These are phyloP conservation scores for Kuraishia piskuri DNA, from an alignment of 805 yeast genomes.

Conservation along the genomic window DNA sequence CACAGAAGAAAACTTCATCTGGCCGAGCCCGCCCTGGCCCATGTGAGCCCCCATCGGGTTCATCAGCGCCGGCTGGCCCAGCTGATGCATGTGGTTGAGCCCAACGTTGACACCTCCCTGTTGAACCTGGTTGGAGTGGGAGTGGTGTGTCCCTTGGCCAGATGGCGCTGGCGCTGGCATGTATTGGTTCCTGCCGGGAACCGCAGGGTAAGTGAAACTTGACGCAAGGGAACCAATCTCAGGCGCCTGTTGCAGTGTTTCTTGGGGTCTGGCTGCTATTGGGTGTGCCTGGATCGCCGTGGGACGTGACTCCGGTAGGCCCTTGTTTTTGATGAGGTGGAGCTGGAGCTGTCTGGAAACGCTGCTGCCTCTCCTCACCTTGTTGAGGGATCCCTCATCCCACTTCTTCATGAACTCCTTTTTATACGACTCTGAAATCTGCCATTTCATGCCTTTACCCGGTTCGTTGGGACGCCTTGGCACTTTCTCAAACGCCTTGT, in stretches of 20 bases:
- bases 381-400: constrained; percentile 64
- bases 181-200: not conserved
- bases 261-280: not conserved
- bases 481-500: constrained; percentile 96
- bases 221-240: not conserved
- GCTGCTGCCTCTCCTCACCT: constrained; percentile 70
- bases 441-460: constrained; percentile 99
- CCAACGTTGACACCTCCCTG: not conserved
- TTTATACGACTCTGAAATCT: constrained; percentile 76
- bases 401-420: constrained; percentile 79
- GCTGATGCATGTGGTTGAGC: not conserved
- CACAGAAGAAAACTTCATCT: not conserved
- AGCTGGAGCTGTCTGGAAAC: constrained; percentile 74
- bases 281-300: not conserved
- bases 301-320: constrained; percentile 35
- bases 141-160: not conserved
- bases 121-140: not conserved
- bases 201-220: not conserved
- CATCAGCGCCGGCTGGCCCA: not conserved
- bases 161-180: not conserved
- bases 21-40: not conserved
- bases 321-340: constrained; percentile 54
- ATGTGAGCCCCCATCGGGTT: not conserved
- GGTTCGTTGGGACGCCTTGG: constrained; percentile 95
- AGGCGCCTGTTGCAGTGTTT: not conserved